A percentile compares a stretch with the other conserved stretches of the same genome.
These are phyloP conservation scores for Syzygium oleosum DNA, from an alignment of 345 rosid genomes.

Conservation along the genomic window DNA sequence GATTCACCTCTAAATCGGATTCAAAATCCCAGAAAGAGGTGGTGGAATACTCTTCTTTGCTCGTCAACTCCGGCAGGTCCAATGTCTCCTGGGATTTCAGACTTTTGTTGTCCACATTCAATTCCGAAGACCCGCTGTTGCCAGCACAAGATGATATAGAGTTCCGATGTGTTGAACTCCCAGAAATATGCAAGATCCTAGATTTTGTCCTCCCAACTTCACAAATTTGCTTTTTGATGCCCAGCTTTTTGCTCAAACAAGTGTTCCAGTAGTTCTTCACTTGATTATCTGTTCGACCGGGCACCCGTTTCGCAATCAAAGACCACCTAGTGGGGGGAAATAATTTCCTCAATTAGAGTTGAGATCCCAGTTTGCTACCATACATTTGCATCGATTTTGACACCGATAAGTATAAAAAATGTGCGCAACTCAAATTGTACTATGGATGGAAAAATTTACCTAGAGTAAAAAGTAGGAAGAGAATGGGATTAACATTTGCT, in stretches of 20 bases:
- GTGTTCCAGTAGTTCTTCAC: conserved; percentile 6
- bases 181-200: not conserved
- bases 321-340: conserved; percentile 38
- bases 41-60: not conserved
- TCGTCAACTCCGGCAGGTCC: not conserved
- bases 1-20: not conserved
- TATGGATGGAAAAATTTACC: not conserved
- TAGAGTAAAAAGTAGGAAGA: not conserved
- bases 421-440: not conserved
- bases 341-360: not conserved
- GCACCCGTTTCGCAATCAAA: conserved; percentile 60
- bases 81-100: not conserved
- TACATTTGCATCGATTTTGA: conserved; percentile 24
- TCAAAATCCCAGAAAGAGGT: not conserved
- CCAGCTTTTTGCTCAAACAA: conserved; percentile 7
- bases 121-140: not conserved
- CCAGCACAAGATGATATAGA: not conserved
- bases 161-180: not conserved
- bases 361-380: not conserved
- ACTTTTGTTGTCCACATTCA: not conserved
- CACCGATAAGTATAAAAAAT: conserved; percentile 38
- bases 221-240: conserved; percentile 17
- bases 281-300: conserved; percentile 69
- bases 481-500: not conserved
- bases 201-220: not conserved